A percentile compares a stretch with the other conserved stretches of the same genome.
Conservation (phyloP, 331 rosid genomes). For the Quercus tomentella region DNA sequence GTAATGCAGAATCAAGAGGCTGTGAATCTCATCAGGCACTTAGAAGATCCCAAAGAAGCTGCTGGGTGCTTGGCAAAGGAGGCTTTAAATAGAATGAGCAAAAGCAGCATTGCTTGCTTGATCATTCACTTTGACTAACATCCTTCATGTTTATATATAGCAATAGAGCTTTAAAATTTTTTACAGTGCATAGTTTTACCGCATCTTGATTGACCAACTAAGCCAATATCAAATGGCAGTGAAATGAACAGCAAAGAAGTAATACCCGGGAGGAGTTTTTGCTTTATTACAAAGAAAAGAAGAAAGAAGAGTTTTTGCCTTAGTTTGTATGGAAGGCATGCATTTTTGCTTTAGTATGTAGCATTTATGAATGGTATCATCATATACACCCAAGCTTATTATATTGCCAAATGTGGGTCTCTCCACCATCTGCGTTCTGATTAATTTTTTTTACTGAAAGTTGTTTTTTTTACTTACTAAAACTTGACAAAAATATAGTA, state of each 20-base stretch:
- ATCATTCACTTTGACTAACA: constrained; percentile 71
- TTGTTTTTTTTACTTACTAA: no score
- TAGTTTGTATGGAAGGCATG: no score
- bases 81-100: constrained; percentile 74
- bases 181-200: background rate
- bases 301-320: background rate
- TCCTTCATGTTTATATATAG: background rate
- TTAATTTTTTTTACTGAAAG: no score
- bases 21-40: constrained; percentile 66
- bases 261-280: background rate
- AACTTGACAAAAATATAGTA: no score
- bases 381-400: no score
- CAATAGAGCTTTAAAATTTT: background rate
- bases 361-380: no score
- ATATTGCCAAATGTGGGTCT: no score
- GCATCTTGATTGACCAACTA: background rate
- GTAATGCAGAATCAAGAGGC: constrained; percentile 88
- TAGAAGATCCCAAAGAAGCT: constrained; percentile 75
- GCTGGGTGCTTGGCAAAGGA: constrained; percentile 79
- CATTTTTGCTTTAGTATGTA: no score
- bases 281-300: background rate
- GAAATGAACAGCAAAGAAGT: no score
- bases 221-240: no score
- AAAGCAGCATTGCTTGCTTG: constrained; percentile 68
- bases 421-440: no score